phyloP scores from a whole-genome alignment of 345 rosid genomes.

The Cochlearia excelsa region DNA sequence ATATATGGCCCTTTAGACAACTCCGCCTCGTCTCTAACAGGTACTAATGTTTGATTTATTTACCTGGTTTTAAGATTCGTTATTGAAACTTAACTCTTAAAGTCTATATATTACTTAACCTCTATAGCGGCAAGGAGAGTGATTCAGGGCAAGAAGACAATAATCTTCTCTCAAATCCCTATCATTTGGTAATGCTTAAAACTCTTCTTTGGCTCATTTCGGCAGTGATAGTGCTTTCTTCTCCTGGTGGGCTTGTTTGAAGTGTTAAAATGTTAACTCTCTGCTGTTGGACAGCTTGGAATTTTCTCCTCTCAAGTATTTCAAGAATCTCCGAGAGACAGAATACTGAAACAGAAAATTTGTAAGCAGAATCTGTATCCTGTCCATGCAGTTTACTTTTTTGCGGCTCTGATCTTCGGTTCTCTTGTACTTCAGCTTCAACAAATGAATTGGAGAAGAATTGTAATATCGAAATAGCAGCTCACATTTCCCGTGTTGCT shows the following conservation, averaged over 20 bases:
- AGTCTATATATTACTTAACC: slow-evolving; percentile 21
- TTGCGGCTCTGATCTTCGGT: slow-evolving; percentile 8
- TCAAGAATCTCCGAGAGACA: slow-evolving; percentile 83
- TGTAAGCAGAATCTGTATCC: slow-evolving; percentile 44
- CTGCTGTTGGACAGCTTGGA: slow-evolving; percentile 72
- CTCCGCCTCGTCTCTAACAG: slow-evolving; percentile 92
- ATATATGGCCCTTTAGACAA: slow-evolving; percentile 99
- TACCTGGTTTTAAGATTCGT: not conserved
- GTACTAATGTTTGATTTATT: slow-evolving; percentile 37
- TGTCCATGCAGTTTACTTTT: not conserved
- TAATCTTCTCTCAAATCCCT: slow-evolving; percentile 85
- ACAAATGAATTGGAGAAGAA: slow-evolving; percentile 84
- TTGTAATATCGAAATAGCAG: slow-evolving; percentile 90
- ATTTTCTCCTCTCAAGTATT: slow-evolving; percentile 96
- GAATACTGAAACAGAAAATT: slow-evolving; percentile 74
- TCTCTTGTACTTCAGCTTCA: slow-evolving; percentile 58
- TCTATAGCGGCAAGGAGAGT: slow-evolving; percentile 77
- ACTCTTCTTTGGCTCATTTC: slow-evolving; percentile 1
- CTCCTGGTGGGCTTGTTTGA: slow-evolving; percentile 12
- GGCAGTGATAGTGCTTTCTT: slow-evolving; percentile 11
- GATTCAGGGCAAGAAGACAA: slow-evolving; percentile 77
- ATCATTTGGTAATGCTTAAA: slow-evolving; percentile 73
- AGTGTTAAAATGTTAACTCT: slow-evolving; percentile 16
- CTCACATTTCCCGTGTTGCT: slow-evolving; percentile 66
- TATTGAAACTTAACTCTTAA: slow-evolving; percentile 6